phyloP scores from a whole-genome alignment of 208 protist genomes.

The Acanthamoeba polyphaga region DNA sequence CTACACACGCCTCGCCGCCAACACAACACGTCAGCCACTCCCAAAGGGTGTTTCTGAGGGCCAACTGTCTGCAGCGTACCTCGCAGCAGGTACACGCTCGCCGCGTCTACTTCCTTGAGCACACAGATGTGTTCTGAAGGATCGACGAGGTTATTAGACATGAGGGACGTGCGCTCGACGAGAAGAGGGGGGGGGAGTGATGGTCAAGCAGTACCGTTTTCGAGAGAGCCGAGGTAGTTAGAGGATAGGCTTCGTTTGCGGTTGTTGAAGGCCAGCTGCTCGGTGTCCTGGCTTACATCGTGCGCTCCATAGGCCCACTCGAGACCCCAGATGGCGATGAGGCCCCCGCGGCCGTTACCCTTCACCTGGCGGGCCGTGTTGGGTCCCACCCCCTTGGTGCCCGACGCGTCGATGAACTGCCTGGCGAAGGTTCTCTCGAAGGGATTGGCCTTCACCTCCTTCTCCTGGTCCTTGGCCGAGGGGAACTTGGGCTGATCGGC shows the following conservation, averaged over 20 bases:
- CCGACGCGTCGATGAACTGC: constrained; percentile 28
- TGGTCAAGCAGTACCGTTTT: not conserved
- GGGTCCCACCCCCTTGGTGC: not conserved
- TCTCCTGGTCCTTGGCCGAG: constrained; percentile 1
- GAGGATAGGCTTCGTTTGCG: not conserved
- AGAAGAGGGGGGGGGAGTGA: no score
- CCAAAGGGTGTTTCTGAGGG: not conserved
- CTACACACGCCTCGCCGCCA: not conserved
- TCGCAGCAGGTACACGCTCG: not conserved
- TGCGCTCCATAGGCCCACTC: constrained; percentile 28
- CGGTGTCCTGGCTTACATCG: not conserved
- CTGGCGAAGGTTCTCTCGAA: not conserved
- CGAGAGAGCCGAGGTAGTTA: constrained; percentile 37
- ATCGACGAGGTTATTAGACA: no score
- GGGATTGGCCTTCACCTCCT: not conserved
- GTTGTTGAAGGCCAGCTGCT: not conserved
- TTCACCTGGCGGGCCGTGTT: constrained; percentile 26
- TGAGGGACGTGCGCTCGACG: no score
- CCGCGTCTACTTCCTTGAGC: constrained; percentile 7
- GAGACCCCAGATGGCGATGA: constrained; percentile 3
- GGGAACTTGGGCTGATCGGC: constrained; percentile 29
- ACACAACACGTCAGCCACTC: not conserved
- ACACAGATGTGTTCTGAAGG: not conserved
- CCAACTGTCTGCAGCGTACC: not conserved
- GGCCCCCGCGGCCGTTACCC: constrained; percentile 10